Evolutionary conservation across 331 rosid species (phyloP).

Genomic region (Prunus yedoensis): DNA sequence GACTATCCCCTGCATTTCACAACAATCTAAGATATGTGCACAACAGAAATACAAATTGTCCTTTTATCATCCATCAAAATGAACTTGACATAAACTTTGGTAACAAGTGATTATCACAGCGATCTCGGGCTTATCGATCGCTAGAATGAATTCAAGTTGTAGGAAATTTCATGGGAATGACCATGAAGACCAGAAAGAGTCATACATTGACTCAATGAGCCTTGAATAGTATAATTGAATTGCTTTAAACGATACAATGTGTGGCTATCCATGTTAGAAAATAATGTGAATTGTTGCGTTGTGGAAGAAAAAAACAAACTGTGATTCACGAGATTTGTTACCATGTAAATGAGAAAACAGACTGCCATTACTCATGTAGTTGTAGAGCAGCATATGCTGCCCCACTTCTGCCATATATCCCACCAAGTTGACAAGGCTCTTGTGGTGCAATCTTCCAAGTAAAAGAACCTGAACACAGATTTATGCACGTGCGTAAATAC

Average conservation of each 20-base stretch:
- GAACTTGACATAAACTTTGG: not conserved
- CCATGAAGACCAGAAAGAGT: not conserved
- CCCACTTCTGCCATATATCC: conserved; percentile 13
- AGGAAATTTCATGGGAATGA: not conserved
- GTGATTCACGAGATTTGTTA: not conserved
- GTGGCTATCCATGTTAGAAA: not conserved
- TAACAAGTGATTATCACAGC: not conserved
- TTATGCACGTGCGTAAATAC: not conserved
- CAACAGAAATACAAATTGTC: too few species aligned
- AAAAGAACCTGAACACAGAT: not conserved
- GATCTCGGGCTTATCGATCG: too few species aligned
- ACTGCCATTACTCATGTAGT: conserved; percentile 14
- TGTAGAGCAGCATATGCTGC: conserved; percentile 19
- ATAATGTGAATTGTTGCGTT: not conserved
- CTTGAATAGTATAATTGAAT: too few species aligned
- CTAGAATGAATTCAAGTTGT: not conserved
- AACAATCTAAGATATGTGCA: not conserved
- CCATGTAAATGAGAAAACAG: conserved; percentile 19
- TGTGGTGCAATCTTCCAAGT: conserved; percentile 23
- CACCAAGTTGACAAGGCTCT: not conserved
- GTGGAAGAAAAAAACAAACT: not conserved
- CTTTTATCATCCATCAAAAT: too few species aligned
- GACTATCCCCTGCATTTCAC: conserved; percentile 1
- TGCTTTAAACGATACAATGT: not conserved
- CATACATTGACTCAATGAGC: too few species aligned